Percentiles rank a stretch among this genome's conserved stretches.
phyloP scores from a whole-genome alignment of 2,329 filamentous ascomycete genomes.

The Metarhizium humberi region DNA sequence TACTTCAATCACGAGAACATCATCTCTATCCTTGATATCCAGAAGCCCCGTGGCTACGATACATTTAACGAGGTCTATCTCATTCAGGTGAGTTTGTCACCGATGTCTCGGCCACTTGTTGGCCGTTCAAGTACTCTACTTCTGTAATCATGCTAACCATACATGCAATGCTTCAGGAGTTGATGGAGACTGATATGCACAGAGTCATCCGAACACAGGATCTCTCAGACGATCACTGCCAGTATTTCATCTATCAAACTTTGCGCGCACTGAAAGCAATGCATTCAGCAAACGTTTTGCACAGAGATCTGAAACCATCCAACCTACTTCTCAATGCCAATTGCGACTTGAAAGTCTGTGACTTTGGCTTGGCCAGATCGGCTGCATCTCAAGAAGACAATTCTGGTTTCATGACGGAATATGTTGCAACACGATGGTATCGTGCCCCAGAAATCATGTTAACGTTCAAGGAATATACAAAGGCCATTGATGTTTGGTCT shows the following conservation, averaged over 20 bases:
- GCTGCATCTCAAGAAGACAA: conserved; percentile 97
- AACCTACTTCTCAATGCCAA: conserved; percentile 97
- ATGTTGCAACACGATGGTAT: conserved; percentile 98
- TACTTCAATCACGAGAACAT: conserved; percentile 99
- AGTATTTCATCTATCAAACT: conserved; percentile 99
- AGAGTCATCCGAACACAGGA: conserved; percentile 97
- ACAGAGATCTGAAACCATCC: conserved; percentile 94
- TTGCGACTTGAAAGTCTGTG: conserved; percentile 97
- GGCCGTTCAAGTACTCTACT: not conserved
- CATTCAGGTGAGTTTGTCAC: conserved; percentile 65
- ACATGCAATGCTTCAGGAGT: conserved; percentile 48
- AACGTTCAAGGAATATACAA: conserved; percentile 99
- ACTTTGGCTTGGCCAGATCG: conserved; percentile 92
- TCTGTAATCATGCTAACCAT: not conserved
- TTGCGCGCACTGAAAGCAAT: conserved; percentile 95
- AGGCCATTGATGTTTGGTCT: conserved; percentile 98
- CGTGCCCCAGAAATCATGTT: conserved; percentile 99
- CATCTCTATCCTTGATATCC: conserved; percentile 98
- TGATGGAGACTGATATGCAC: conserved; percentile 99
- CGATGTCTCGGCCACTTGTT: not conserved
- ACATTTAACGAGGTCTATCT: conserved; percentile 96
- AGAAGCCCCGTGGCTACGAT: conserved; percentile 94
- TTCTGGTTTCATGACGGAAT: conserved; percentile 99
- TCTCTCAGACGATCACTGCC: conserved; percentile 96
- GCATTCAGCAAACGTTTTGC: conserved; percentile 97